These are phyloP conservation scores for Hymenoscyphus infarciens DNA, from an alignment of 2,329 filamentous ascomycete genomes.

Conservation along the genomic window DNA sequence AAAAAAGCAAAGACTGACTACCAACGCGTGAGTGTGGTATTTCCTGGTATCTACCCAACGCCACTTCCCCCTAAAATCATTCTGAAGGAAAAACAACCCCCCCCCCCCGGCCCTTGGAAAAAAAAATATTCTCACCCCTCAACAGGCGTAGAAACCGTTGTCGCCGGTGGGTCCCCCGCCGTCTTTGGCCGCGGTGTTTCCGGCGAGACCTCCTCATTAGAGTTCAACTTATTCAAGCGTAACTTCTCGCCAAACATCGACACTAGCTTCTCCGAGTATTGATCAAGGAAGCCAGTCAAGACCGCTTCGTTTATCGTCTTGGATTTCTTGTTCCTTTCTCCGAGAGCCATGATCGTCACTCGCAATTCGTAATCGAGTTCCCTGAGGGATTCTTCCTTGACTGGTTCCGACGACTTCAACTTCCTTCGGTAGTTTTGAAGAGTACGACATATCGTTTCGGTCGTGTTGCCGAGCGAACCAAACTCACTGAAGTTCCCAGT, in stretches of 20 bases:
- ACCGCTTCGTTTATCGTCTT: conserved; percentile 54
- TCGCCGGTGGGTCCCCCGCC: conserved; percentile 18
- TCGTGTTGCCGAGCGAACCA: conserved; percentile 57
- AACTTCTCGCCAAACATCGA: conserved; percentile 71
- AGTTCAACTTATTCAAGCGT: conserved; percentile 39
- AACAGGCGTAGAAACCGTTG: background rate
- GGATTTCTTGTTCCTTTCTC: conserved; percentile 36
- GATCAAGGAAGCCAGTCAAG: conserved; percentile 63
- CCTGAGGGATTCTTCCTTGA: conserved; percentile 55
- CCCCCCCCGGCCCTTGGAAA: too few relatives aligned
- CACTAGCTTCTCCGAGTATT: conserved; percentile 71
- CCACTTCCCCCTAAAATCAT: background rate
- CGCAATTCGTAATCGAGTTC: conserved; percentile 64
- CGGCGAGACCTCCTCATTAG: conserved; percentile 13
- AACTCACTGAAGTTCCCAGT: conserved; percentile 43
- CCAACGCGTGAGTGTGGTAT: background rate
- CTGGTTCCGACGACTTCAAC: conserved; percentile 51
- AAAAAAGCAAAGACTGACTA: background rate
- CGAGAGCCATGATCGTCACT: conserved; percentile 57
- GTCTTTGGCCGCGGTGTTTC: conserved; percentile 25
- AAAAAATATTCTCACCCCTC: background rate
- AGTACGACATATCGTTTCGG: conserved; percentile 61
- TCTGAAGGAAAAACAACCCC: background rate
- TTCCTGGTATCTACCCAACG: conserved; percentile 4
- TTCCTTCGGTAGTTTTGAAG: conserved; percentile 62